Base-by-base conservation (phyloP, 2,329 filamentous ascomycete species). In the Ustulina deusta region DNA sequence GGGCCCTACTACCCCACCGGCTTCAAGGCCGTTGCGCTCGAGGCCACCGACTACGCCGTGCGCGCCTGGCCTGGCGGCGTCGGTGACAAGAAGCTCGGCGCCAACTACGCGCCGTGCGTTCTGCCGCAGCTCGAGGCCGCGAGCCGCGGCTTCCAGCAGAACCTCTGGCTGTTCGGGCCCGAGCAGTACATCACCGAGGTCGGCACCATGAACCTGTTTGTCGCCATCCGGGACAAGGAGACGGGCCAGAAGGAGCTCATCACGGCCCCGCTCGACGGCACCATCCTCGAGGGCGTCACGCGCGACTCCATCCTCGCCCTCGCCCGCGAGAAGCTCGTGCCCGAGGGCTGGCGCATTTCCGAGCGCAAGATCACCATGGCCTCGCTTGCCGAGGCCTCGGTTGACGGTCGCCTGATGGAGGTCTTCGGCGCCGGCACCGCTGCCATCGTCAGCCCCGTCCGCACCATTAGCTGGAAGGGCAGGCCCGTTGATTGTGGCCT, bases 21-120 rank as follows among this genome's bases (percentile, higher is more conserved):
- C 69, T 98, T 99, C 90, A 98, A 98, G 85, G 96, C 96, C 68
- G 89, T 99, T 58, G 94, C 93, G 1, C 87, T 99, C 62, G 96
- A 98, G 84, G 96, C 96, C 29, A 98, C 96, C 61, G 92, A 97
- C 83, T 97, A 97, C 81, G 95, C 95, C 63, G 94, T 97, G 69
- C 93, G 96, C 73, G 96, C 96, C 65, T 99, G 96, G 96, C 96
- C 96, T 54, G 96, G 96, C 68, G 96, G 96, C 78, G 95, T 97
- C 36, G 96, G 96, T 75, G 94, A 98, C 85, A 97, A 96, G 89
- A 99, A 99, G 85, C 90, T 99, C 38, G 96, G 96, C 69, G 96
- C 95, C 77, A 99, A 99, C 87, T 99, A 99, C 80, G 96, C 96
- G n/a, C 96, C 96, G 6, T 98, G 96, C 84, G 95, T 99, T 76